phyloP scores from a whole-genome alignment of 2,329 filamentous ascomycete genomes.

The Trichoderma lentiforme region DNA sequence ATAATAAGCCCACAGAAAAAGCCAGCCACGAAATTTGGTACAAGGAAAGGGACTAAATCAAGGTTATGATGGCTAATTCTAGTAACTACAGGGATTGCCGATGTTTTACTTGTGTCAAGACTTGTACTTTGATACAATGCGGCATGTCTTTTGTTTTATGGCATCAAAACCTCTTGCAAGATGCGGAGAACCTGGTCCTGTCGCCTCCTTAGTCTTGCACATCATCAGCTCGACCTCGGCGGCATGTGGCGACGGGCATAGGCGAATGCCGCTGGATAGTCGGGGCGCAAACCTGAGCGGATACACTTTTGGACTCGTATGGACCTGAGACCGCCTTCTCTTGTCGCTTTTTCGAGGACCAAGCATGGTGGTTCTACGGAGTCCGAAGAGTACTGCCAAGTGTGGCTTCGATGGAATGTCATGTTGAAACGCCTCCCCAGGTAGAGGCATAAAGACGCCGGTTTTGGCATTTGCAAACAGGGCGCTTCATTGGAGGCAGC shows the following conservation, averaged over 20 bases:
- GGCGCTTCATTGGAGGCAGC: not conserved
- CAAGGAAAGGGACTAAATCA: not conserved
- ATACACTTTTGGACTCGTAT: not conserved
- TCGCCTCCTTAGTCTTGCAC: not conserved
- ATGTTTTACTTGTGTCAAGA: not conserved
- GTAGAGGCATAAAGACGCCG: not conserved
- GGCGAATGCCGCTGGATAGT: not conserved
- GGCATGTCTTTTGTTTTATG: not conserved
- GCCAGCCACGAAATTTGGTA: not conserved
- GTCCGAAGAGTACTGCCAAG: not conserved
- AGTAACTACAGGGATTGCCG: not conserved
- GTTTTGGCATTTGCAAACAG: not conserved
- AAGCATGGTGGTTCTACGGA: not conserved
- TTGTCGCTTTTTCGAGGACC: not conserved
- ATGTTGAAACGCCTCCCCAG: not conserved
- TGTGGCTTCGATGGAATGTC: not conserved
- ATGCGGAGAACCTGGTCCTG: slow-evolving; percentile 10
- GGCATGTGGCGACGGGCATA: not conserved
- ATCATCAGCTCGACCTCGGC: not conserved
- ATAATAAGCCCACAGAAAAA: not conserved
- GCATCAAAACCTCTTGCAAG: not conserved
- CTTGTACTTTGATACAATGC: not conserved
- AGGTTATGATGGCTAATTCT: not conserved
- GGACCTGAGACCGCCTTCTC: not conserved
- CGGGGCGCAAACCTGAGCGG: not conserved